Conservation (phyloP, 805 yeast genomes). For the Priceomyces melissophilus region DNA sequence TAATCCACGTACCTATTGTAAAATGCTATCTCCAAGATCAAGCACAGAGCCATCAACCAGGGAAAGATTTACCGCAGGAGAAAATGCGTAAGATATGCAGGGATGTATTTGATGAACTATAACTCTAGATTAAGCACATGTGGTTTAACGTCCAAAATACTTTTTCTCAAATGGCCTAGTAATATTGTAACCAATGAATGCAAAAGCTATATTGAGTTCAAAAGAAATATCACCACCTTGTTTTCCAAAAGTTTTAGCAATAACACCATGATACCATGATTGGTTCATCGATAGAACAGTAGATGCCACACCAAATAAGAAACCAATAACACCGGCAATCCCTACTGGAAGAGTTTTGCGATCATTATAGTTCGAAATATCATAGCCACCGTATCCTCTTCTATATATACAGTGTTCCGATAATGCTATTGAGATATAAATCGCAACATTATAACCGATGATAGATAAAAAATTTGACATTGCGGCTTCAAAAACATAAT, state of each 20-base stretch:
- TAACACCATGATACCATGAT: constrained; percentile 32
- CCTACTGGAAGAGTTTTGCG: constrained; percentile 25
- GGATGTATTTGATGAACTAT: no score
- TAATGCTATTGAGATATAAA: constrained; percentile 27
- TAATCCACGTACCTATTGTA: no score
- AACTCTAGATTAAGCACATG: no score
- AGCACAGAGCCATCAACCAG: no score
- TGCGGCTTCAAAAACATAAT: constrained; percentile 26
- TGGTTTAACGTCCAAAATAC: constrained; percentile 25
- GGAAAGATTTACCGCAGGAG: no score
- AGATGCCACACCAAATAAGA: constrained; percentile 28
- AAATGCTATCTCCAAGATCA: no score
- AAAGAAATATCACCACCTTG: constrained; percentile 30
- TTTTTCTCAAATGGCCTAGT: constrained; percentile 29
- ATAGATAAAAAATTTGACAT: constrained; percentile 32
- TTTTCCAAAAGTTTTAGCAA: constrained; percentile 20
- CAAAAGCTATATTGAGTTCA: constrained; percentile 24
- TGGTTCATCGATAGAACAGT: constrained; percentile 32
- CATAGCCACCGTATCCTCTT: constrained; percentile 23
- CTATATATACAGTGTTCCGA: constrained; percentile 29
- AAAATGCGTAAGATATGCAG: no score
- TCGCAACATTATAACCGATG: constrained; percentile 30
- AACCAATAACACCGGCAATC: constrained; percentile 27
- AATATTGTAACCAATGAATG: constrained; percentile 25
- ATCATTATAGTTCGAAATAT: constrained; percentile 22